Evolutionary conservation across 2,329 filamentous ascomycete species (phyloP).

Genomic region (Scedosporium boydii): DNA sequence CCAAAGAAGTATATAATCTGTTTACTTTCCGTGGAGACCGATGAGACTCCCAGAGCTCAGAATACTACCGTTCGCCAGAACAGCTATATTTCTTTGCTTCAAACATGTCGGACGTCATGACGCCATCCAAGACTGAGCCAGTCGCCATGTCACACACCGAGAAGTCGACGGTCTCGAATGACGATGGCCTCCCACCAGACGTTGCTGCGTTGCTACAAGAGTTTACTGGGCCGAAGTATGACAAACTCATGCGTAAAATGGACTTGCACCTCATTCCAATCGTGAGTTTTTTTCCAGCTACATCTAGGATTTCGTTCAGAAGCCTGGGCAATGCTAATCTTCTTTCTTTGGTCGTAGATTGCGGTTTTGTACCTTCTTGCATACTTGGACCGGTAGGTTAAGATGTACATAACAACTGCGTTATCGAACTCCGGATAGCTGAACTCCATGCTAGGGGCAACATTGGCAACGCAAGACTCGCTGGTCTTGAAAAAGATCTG

Average conservation of each 20-base stretch:
- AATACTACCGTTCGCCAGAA: neutral
- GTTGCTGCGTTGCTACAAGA: slow-evolving; percentile 4
- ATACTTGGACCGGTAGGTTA: slow-evolving; percentile 50
- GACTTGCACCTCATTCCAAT: slow-evolving; percentile 54
- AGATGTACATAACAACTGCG: neutral
- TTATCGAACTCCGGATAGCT: neutral
- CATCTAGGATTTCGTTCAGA: neutral
- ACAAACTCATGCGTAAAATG: slow-evolving; percentile 51
- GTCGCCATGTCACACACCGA: slow-evolving; percentile 2
- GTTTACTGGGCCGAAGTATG: slow-evolving; percentile 35
- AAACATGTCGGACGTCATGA: neutral
- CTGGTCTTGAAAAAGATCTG: slow-evolving; percentile 55
- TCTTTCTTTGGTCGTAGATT: slow-evolving; percentile 25
- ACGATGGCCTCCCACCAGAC: neutral
- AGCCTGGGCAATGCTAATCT: neutral
- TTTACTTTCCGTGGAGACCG: neutral
- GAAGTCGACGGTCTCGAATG: neutral
- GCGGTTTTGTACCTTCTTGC: slow-evolving; percentile 61
- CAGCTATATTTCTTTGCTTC: neutral
- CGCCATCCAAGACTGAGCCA: neutral
- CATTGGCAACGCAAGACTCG: slow-evolving; percentile 53
- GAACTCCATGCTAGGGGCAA: slow-evolving; percentile 2
- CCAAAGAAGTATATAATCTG: neutral
- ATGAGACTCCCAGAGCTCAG: neutral
- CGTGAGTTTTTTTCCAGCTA: slow-evolving; percentile 9